These are phyloP conservation scores for Boletus fagicola DNA, from an alignment of 768 basidiomycete species.

Conservation along the genomic window DNA sequence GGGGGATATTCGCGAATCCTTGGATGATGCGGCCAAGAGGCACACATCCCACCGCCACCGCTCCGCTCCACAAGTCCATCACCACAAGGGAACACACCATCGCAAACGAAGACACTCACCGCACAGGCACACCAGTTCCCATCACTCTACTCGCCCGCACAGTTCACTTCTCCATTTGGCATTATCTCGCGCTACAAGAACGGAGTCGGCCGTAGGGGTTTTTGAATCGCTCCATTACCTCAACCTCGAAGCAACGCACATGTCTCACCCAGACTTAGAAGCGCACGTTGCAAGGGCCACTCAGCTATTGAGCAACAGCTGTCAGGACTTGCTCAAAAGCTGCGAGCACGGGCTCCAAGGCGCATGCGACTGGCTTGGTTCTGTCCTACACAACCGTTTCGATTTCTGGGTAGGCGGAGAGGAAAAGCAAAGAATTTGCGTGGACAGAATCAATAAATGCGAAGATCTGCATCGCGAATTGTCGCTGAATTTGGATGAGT, in stretches of 20 bases:
- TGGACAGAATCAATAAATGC: conserved; percentile 38
- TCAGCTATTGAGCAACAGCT: conserved; percentile 49
- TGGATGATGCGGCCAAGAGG: not conserved
- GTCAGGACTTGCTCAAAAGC: conserved; percentile 48
- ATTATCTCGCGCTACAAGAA: conserved; percentile 29
- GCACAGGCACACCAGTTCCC: conserved; percentile 14
- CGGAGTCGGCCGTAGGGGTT: conserved; percentile 63
- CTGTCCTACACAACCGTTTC: conserved; percentile 36
- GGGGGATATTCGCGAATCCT: not conserved
- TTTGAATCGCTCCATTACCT: conserved; percentile 73
- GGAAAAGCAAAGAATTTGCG: conserved; percentile 32
- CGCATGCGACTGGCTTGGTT: conserved; percentile 51
- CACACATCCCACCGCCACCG: not conserved
- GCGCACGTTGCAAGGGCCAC: conserved; percentile 43
- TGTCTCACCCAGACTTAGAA: conserved; percentile 48
- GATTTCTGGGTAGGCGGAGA: conserved; percentile 36
- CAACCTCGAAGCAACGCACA: conserved; percentile 57
- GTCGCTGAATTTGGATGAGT: conserved; percentile 39
- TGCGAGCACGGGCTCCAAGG: conserved; percentile 42
- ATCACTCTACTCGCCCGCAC: conserved; percentile 35
- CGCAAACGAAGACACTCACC: conserved; percentile 12
- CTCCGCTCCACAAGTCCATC: conserved; percentile 6
- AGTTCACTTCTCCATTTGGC: conserved; percentile 41
- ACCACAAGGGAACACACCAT: not conserved
- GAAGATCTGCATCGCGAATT: conserved; percentile 40